Base-by-base conservation (phyloP, 108 stramenopile genomes). In the Stephanodiscus triporus region DNA sequence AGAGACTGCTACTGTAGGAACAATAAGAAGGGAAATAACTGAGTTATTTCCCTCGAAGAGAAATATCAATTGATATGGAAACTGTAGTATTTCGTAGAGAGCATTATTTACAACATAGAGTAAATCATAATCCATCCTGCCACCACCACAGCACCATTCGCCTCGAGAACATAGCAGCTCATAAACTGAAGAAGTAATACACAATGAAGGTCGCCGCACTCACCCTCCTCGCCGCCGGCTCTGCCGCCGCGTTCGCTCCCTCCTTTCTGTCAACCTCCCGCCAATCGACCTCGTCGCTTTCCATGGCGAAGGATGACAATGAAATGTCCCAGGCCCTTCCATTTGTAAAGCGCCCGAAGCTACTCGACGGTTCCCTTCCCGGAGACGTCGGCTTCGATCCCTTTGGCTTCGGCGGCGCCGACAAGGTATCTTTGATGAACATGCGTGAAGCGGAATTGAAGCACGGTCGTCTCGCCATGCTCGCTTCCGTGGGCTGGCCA, bases 401-500 rank as follows among this genome's bases (percentile, higher is more conserved):
- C 23, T 89, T 95, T 65, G 83, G 83, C 50, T 88, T 91, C 47
- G 88, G 79, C 9, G 89, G 89, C 23, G 79, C 66, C 42, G 89
- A 91, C 58, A 89, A 86, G 53, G 81, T 57, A 29, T 82, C 79
- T 38, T 78, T 95, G 1, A 72, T 84, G 30, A 85, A 91, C 67
- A 89, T 89, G 89, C 85, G 94, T 45, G 94, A 95, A 65, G 94
- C 94, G 2, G 94, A 95, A 72, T 81, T 95, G 56, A 95, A 95
- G 66, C 94, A 95, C 63, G 79, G 72, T 45, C 89, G 92, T 26
- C 72, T 96, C n/a, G 91, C 95, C 47, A 96, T 96, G 92, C 71
- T 95, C 50, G 94, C 95, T 23, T 89, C 84, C 24, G 91, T 88
- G 20, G 95, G 95, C 34, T 96, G 92, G 92, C 92, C 92, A 16